Evolutionary conservation across 2,329 filamentous ascomycete genomes (phyloP), one percentile per base, ranked within the genome.

Genomic region (Alternaria atra): DNA sequence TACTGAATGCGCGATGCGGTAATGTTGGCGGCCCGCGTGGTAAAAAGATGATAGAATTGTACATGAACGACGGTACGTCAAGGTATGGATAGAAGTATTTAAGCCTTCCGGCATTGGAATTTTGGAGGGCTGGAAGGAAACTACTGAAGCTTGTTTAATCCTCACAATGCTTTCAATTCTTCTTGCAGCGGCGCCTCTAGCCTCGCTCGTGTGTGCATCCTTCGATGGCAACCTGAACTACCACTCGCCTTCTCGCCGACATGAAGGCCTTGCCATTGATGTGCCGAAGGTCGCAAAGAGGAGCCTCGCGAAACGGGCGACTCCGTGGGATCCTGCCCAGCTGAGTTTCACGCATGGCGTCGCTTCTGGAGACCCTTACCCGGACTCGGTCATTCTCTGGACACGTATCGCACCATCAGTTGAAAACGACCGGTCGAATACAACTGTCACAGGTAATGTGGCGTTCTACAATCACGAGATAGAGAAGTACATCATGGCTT

Each of bases 261-360:
- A 91, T 67, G 81, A 84, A 2, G 80, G 81, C 37, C 81, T 91
- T n/a, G 89, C 88, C 3, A 85, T 91, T 39, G 84, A 88, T 34
- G 81, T 90, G 8, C 82, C 82, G 34, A 87, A 85, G 63, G 84
- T 90, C 58, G 82, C 84, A 51, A 85, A 85, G 73, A 83, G 87
- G 40, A 83, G 83, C 52, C 55, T 72, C 13, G 30, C 66, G 10
- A 60, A 66, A 43, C 65, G 37, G 8, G 48, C 54, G 57, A 27
- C 53, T 29, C 57, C 81, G 15, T 81, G 80, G 63, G 74, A 82
- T 10, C 76, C 83, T 0, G 76, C 66, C 9, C 62, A 68, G 37
- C 58, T 77, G 6, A 75, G 75, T 48, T 75, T 77, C 52, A 77
- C 76, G 6, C 72, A 77, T 66, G 88, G 87, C 27, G 84, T 80